Evolutionary conservation across 495 filamentous ascomycete species (phyloP).

Genomic region (Aspergillus wentii): DNA sequence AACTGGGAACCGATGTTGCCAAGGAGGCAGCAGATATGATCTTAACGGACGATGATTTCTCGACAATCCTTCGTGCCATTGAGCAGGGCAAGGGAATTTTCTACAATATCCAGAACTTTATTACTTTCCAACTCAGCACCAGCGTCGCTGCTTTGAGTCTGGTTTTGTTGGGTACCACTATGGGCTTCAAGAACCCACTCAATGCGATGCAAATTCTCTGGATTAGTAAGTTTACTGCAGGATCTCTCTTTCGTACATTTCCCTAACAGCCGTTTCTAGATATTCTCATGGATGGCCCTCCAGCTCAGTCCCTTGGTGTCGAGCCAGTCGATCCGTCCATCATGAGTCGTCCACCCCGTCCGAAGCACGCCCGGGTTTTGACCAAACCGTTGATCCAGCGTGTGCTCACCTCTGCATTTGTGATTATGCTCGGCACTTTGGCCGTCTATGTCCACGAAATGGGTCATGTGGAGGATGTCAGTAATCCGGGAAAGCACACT

Average conservation of each 20-base stretch:
- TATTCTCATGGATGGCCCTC: conserved; percentile 98
- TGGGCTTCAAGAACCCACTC: conserved; percentile 89
- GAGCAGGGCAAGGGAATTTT: conserved; percentile 99
- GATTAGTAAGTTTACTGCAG: conserved; percentile 71
- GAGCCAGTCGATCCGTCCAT: conserved; percentile 93
- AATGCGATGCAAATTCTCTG: conserved; percentile 99
- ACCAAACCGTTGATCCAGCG: conserved; percentile 75
- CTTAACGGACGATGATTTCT: conserved; percentile 95
- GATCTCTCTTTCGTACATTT: no score
- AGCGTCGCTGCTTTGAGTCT: conserved; percentile 90
- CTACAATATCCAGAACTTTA: conserved; percentile 99
- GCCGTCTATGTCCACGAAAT: conserved; percentile 88
- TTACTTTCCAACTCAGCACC: conserved; percentile 97
- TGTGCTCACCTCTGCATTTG: conserved; percentile 78
- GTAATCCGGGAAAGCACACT: conserved; percentile 33
- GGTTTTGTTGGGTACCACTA: conserved; percentile 83
- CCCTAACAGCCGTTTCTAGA: no score
- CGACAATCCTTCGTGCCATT: conserved; percentile 91
- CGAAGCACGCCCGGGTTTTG: conserved; percentile 77
- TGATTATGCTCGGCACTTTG: conserved; percentile 91
- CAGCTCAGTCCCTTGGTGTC: conserved; percentile 93
- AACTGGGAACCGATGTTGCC: conserved; percentile 91
- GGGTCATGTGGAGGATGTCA: conserved; percentile 49
- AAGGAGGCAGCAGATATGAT: conserved; percentile 99
- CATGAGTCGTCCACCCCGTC: conserved; percentile 86